These are phyloP conservation scores for Leccinum disarticulatum DNA, from an alignment of 768 basidiomycete species.

Conservation along the genomic window DNA sequence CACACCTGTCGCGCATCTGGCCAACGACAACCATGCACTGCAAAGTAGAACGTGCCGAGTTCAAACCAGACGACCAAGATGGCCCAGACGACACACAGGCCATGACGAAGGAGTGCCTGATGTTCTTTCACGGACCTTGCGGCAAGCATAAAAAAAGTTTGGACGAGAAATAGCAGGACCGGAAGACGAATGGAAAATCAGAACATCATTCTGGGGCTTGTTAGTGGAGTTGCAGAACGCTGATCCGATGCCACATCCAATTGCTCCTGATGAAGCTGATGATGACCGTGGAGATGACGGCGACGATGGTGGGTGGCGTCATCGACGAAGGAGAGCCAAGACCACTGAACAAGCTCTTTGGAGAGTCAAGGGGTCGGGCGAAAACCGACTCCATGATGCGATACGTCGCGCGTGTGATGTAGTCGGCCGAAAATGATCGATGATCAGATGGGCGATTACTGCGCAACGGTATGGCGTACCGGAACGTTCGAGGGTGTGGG, in stretches of 20 bases:
- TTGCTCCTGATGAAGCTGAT: neutral
- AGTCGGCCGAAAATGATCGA: neutral
- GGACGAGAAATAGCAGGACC: slow-evolving; percentile 1
- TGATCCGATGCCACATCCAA: neutral
- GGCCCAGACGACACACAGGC: slow-evolving; percentile 60
- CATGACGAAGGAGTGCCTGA: slow-evolving; percentile 25
- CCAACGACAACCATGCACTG: slow-evolving; percentile 56
- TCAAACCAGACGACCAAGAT: slow-evolving; percentile 71
- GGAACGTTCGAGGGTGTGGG: neutral
- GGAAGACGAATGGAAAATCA: neutral
- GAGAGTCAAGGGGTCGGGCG: too few relatives aligned
- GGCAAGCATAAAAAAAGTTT: neutral
- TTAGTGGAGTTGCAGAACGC: neutral
- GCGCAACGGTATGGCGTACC: neutral
- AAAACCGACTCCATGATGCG: neutral
- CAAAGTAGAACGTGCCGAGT: slow-evolving; percentile 51
- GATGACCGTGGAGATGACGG: neutral
- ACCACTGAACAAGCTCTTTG: neutral
- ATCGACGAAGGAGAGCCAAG: neutral
- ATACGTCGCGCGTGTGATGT: neutral
- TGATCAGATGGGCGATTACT: neutral
- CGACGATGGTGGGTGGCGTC: neutral
- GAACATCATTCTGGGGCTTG: neutral
- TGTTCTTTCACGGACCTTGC: slow-evolving; percentile 9
- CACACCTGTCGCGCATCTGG: slow-evolving; percentile 45